A percentile compares a stretch with the other conserved stretches of the same genome.
These are phyloP conservation scores for Euptelea pleiosperma DNA, from an alignment of 164 flowering plant species.

Conservation along the genomic window DNA sequence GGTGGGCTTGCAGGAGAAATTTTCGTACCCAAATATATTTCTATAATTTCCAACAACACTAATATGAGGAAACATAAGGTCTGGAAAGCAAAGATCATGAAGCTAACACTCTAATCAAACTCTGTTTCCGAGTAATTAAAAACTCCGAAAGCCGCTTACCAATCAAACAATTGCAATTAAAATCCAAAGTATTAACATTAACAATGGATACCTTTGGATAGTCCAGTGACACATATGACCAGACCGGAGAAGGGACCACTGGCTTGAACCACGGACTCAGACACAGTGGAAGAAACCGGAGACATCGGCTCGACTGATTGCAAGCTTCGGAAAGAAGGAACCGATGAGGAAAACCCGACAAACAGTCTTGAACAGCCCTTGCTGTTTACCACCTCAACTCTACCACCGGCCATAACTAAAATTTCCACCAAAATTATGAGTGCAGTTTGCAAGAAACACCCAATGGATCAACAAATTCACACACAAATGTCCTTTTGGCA, in stretches of 20 bases:
- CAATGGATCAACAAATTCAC: neutral
- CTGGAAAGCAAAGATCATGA: slow-evolving; percentile 1
- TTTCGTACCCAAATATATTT: neutral
- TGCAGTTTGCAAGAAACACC: neutral
- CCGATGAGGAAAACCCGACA: slow-evolving; percentile 34
- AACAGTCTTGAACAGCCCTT: slow-evolving; percentile 57
- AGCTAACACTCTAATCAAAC: too few species aligned
- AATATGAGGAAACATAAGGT: neutral
- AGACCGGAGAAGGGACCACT: slow-evolving; percentile 70
- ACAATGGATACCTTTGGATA: slow-evolving; percentile 66
- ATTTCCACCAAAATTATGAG: neutral
- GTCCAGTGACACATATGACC: slow-evolving; percentile 83
- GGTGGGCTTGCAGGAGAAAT: neutral
- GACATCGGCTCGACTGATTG: slow-evolving; percentile 35
- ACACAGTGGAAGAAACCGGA: slow-evolving; percentile 34
- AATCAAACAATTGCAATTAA: neutral
- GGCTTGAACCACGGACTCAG: slow-evolving; percentile 21
- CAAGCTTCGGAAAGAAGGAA: slow-evolving; percentile 28
- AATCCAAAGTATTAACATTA: neutral
- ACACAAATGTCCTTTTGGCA: slow-evolving; percentile 2
- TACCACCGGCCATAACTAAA: slow-evolving; percentile 22
- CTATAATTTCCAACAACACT: neutral
- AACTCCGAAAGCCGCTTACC: neutral
- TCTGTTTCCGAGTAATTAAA: neutral
- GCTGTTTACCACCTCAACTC: slow-evolving; percentile 47